Evolutionary conservation across 495 filamentous ascomycete species (phyloP), one percentile per base, ranked within the genome.

Genomic region (Xylaria curta): DNA sequence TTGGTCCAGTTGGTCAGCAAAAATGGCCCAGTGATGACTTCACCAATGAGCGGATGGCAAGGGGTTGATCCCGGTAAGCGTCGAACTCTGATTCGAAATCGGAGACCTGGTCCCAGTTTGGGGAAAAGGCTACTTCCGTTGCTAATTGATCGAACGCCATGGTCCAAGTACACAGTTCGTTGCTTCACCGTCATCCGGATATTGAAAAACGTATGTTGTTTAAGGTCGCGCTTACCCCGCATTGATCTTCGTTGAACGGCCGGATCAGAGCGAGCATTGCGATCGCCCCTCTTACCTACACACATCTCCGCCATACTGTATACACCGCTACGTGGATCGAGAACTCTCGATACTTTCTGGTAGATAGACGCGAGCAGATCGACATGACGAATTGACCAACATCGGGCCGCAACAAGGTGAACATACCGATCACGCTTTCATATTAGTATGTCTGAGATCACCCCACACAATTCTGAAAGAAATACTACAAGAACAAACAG

Each of bases 1-100:
- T 60, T 72, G 64, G 70, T 26, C 38, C 70, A 72, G 63, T 60
- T 72, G 64, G 70, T 26, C 38, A 67, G 64, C 58, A 42, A 59
- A 17, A 31, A 33, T 19, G 46, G 72, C 61, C 68, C 46, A 65
- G 66, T 68, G 72, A 79, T 76, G 75, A 79, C 77, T 75, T 79
- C 76, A 76, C 76, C 77, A 76, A 76, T 76, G 33, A 61, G 53
- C 69, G 10, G 3, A 60, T 56, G 21, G 24, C 1, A n/a, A 69
- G 49, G 68, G 70, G 51, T 36, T 66, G 44, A 72, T 71, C 64
- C 64, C 60, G 44, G 68, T 68, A 75, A 75, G 68, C 65, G 67
- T 53, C n/a, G 44, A 66, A 63, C 56, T 61, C 59, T 70, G 68
- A 56, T 51, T 70, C 60, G 44, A 46, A 21, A 17, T 17, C 24